Base-by-base conservation (phyloP, 2,329 filamentous ascomycete species). In the Trichoderma sp. region DNA sequence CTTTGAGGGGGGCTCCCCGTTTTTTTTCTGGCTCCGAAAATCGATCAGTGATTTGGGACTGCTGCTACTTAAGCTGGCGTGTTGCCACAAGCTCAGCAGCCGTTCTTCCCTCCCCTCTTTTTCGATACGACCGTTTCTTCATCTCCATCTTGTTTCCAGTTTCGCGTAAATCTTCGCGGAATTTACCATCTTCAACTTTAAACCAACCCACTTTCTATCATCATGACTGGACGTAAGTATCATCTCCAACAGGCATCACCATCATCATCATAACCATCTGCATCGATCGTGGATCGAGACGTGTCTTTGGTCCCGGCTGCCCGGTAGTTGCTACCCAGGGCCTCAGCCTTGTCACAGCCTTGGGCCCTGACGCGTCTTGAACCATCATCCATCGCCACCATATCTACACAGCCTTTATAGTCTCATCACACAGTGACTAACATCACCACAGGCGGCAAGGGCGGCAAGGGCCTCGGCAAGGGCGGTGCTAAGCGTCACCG, bases 401-500 rank as follows among this genome's bases (percentile, higher is more conserved):
- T 21, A 10, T 28, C 13, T 5, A 64, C n/a, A 51, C 26, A 13
- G 2, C 3, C 8, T 11, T 5, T 2, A 4, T 32, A 49, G n/a
- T 11, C 46, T 5, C 21, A 28, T 7, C 5, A 30, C 5, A 30
- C 24, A 28, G n/a, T 46, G 26, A 26, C 84, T 89, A 77, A 89
- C 84, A 74, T 37, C 28, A 11, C 72, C 72, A 71, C 74, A 96
- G 93, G 93, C 82, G 93, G 93, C 83, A 96, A 97, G 86, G 94
- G 94, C 84, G 94, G 94, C 82, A 97, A 97, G 90, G 94, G 94
- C 83, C 93, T 97, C 84, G 94, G 94, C 83, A 97, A 97, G 90
- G 94, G 94, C 75, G 94, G 94, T 83, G 95, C 95, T 85, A 98
- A 97, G 92, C 94, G 94, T 85, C 94, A 97, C 87, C 91, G 95